A percentile compares a stretch with the other conserved stretches of the same genome.
phyloP scores from a whole-genome alignment of 352 stramenopile genomes.

The Phytophthora sp. region DNA sequence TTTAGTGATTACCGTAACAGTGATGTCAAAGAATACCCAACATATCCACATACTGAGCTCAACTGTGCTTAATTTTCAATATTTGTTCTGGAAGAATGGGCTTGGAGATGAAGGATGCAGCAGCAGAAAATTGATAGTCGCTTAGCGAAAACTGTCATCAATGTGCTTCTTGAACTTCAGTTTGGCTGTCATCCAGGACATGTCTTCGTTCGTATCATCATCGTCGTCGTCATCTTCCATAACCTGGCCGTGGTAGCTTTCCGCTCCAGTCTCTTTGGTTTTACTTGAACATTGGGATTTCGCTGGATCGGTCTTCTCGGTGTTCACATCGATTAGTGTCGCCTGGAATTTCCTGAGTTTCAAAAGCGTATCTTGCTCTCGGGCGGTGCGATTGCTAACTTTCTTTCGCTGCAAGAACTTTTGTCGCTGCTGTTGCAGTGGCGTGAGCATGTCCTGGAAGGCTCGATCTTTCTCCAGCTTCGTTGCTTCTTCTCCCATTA shows the following conservation, averaged over 20 bases:
- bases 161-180: constrained; percentile 92
- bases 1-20: too few relatives aligned
- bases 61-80: too few relatives aligned
- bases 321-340: constrained; percentile 54
- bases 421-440: constrained; percentile 74
- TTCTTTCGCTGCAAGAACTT: constrained; percentile 80
- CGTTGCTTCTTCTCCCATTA: constrained; percentile 66
- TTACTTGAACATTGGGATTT: too few relatives aligned
- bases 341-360: constrained; percentile 73
- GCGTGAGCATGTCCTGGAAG: constrained; percentile 76
- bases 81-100: too few relatives aligned
- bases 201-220: constrained; percentile 48
- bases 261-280: constrained; percentile 6
- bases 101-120: too few relatives aligned
- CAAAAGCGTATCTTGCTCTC: constrained; percentile 74
- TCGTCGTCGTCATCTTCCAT: constrained; percentile 55
- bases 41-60: too few relatives aligned
- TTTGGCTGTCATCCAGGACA: constrained; percentile 87
- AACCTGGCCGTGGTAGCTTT: constrained; percentile 72
- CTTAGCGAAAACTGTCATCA: constrained; percentile 63
- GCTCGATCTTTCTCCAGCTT: constrained; percentile 60
- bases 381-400: constrained; percentile 46
- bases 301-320: constrained; percentile 11
- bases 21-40: too few relatives aligned
- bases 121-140: constrained; percentile 75